phyloP scores from a whole-genome alignment of 768 basidiomycete genomes.

The Podaxis mareebaensis region DNA sequence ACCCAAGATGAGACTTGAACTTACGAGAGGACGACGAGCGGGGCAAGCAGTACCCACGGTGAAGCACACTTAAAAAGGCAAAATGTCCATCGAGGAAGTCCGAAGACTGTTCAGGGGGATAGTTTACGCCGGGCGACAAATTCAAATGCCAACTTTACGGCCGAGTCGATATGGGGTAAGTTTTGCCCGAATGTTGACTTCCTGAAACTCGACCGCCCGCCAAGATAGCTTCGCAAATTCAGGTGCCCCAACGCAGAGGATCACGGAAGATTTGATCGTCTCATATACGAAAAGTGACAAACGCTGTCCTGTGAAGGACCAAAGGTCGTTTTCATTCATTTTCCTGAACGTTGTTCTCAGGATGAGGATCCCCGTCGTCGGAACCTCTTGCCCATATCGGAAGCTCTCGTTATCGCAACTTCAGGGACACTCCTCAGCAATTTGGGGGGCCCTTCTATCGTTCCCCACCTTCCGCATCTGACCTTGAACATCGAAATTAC shows the following conservation, averaged over 20 bases:
- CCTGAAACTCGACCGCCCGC: constrained; percentile 2
- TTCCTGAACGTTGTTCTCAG: background rate
- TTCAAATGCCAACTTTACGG: background rate
- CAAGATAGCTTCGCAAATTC: background rate
- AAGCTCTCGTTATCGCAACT: constrained; percentile 3
- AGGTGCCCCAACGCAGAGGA: background rate
- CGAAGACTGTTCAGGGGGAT: constrained; percentile 1
- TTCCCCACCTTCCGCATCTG: constrained; percentile 11
- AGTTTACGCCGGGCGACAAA: background rate
- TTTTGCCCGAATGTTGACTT: constrained; percentile 1
- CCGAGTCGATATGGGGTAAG: constrained; percentile 8
- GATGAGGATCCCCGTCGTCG: constrained; percentile 10
- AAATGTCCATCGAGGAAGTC: constrained; percentile 16
- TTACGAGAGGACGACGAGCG: background rate
- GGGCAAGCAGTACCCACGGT: constrained; percentile 10
- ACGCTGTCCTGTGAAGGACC: background rate
- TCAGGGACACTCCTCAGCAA: constrained; percentile 4
- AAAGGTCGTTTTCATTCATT: background rate
- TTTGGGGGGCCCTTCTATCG: constrained; percentile 12
- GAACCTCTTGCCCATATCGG: constrained; percentile 15
- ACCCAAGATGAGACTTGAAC: background rate
- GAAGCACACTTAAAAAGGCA: constrained; percentile 16
- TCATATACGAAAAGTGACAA: background rate
- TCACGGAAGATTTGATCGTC: background rate
- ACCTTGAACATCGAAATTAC: background rate